Percentiles rank a stretch among this genome's conserved stretches.
phyloP scores from a whole-genome alignment of 306 rosid species.

The Carpinus fangiana region DNA sequence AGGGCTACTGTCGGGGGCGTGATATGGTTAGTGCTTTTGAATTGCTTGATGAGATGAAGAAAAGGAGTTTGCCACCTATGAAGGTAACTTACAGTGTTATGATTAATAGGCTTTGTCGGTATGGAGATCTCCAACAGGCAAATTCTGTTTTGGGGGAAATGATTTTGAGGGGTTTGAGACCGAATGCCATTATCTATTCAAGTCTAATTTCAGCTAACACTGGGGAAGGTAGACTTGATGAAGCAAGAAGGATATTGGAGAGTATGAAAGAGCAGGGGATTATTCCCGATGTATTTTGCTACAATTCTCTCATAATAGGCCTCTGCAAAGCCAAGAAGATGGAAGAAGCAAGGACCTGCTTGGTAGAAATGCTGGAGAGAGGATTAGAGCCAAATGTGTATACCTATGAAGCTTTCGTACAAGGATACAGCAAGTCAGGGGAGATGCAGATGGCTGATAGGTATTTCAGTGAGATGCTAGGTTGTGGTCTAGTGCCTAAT shows the following conservation, averaged over 20 bases:
- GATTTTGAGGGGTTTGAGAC: constrained; percentile 35
- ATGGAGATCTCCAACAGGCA: constrained; percentile 31
- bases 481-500: constrained; percentile 35
- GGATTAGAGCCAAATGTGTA: constrained; percentile 46
- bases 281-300: constrained; percentile 40
- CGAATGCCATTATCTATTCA: constrained; percentile 30
- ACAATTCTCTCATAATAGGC: constrained; percentile 44
- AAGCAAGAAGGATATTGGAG: constrained; percentile 29
- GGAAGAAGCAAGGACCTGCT: constrained; percentile 33
- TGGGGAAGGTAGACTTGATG: constrained; percentile 34
- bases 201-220: constrained; percentile 32
- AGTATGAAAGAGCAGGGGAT: constrained; percentile 36
- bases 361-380: constrained; percentile 39
- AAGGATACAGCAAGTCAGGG: constrained; percentile 33
- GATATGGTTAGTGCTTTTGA: constrained; percentile 28
- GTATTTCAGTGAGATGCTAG: constrained; percentile 46
- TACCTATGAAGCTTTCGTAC: constrained; percentile 47
- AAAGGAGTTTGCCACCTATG: constrained; percentile 31
- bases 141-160: constrained; percentile 29
- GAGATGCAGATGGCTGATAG: constrained; percentile 39
- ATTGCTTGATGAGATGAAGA: constrained; percentile 41
- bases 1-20: constrained; percentile 36
- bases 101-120: constrained; percentile 34
- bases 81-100: constrained; percentile 34
- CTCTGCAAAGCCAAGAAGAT: constrained; percentile 36